Evolutionary conservation across 345 rosid genomes (phyloP).

Genomic region (Trapa bicornis): DNA sequence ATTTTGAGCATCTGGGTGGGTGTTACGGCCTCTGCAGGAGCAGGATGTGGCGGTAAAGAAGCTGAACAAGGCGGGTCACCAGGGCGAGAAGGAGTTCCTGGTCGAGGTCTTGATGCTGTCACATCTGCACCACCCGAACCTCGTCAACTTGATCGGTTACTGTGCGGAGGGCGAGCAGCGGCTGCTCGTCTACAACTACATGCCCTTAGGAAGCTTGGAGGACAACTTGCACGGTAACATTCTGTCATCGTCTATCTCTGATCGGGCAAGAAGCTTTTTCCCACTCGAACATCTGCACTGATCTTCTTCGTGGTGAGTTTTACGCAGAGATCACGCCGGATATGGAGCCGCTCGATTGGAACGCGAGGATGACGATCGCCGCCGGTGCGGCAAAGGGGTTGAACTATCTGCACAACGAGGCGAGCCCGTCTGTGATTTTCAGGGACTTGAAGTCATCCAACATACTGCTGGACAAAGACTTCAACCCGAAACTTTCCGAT

Average conservation of each 20-base stretch:
- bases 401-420: constrained; percentile 40
- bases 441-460: constrained; percentile 58
- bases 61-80: constrained; percentile 44
- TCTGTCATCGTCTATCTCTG: not conserved
- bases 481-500: constrained; percentile 53
- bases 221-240: constrained; percentile 49
- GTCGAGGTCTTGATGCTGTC: constrained; percentile 89
- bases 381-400: constrained; percentile 55
- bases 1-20: no score
- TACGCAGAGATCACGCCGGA: constrained; percentile 24
- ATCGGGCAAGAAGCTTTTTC: no score
- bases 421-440: constrained; percentile 44
- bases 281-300: not conserved
- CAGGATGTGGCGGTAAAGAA: constrained; percentile 65
- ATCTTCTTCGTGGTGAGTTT: not conserved
- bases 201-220: constrained; percentile 64
- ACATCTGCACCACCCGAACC: constrained; percentile 50
- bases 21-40: not conserved
- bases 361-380: constrained; percentile 48
- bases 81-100: constrained; percentile 78
- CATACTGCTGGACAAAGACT: constrained; percentile 36
- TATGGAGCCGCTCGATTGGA: constrained; percentile 44
- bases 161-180: constrained; percentile 71
- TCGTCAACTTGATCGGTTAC: constrained; percentile 57
- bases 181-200: constrained; percentile 57